phyloP scores from a whole-genome alignment of 768 basidiomycete species.

The Tulasnella calospora region DNA sequence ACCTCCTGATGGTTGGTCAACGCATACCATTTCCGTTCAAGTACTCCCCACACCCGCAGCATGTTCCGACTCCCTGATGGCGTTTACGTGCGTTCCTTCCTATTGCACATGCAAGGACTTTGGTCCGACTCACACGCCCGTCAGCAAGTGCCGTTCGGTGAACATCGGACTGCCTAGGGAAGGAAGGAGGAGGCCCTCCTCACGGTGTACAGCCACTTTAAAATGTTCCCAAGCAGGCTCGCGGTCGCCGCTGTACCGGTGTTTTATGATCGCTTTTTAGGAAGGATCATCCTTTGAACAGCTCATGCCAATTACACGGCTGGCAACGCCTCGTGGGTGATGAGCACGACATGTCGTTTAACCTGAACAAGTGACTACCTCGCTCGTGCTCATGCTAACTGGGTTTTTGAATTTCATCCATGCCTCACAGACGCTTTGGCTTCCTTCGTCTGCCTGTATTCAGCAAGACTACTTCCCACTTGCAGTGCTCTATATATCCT shows the following conservation, averaged over 20 bases:
- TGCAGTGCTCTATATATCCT: not conserved
- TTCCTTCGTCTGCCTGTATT: not conserved
- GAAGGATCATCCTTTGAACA: not conserved
- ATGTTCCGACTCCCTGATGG: not conserved
- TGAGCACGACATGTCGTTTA: not conserved
- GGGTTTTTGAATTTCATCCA: not conserved
- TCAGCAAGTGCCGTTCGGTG: conserved; percentile 7
- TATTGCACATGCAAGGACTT: not conserved
- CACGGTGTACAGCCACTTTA: not conserved
- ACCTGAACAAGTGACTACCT: not conserved
- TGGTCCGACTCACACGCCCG: not conserved
- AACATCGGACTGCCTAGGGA: not conserved
- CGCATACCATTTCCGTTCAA: not conserved
- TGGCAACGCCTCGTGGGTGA: not conserved
- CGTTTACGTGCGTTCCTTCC: not conserved
- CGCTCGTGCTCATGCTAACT: not conserved
- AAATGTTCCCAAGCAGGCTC: not conserved
- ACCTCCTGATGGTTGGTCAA: not conserved
- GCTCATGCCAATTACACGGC: not conserved
- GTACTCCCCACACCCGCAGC: not conserved
- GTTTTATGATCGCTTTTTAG: not conserved
- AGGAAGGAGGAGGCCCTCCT: not conserved
- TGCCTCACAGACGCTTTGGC: not conserved
- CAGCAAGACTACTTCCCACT: not conserved
- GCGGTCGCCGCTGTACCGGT: not conserved